Evolutionary conservation across 1,139 yeast genomes (phyloP).

Genomic region (Hansenula sp.): DNA sequence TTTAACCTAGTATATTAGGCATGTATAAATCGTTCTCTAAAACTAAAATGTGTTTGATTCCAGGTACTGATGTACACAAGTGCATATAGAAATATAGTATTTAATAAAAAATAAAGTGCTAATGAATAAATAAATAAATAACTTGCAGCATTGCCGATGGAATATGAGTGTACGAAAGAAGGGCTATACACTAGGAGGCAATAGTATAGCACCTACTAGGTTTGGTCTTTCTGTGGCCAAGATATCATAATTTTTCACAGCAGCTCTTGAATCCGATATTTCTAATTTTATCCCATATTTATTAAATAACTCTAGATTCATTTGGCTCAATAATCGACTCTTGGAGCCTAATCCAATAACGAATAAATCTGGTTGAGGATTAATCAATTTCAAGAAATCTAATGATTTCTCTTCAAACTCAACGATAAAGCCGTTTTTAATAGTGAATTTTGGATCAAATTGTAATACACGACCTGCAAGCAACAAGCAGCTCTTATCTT

Average conservation of each 20-base stretch:
- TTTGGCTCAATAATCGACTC: constrained; percentile 58
- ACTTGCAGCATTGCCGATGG: background rate
- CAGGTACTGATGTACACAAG: no score
- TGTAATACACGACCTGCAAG: constrained; percentile 63
- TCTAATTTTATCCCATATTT: constrained; percentile 67
- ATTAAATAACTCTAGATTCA: constrained; percentile 45
- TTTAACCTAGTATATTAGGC: no score
- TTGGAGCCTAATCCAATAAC: constrained; percentile 67
- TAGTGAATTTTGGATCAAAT: constrained; percentile 32
- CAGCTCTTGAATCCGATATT: constrained; percentile 60
- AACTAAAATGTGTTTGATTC: no score
- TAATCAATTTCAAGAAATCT: constrained; percentile 49
- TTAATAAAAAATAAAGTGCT: no score
- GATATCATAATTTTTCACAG: constrained; percentile 70
- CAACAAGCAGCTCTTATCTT: constrained; percentile 45
- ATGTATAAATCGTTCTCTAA: no score
- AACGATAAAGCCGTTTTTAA: constrained; percentile 42
- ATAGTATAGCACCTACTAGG: constrained; percentile 62
- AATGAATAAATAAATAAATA: no score
- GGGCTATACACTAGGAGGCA: constrained; percentile 61
- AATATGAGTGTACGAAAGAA: background rate
- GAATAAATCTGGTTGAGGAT: constrained; percentile 76
- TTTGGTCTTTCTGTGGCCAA: constrained; percentile 78
- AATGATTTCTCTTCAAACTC: constrained; percentile 40
- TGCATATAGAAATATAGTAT: no score